phyloP scores from a whole-genome alignment of 2,329 filamentous ascomycete species.

The Talaromyces funiculosus region DNA sequence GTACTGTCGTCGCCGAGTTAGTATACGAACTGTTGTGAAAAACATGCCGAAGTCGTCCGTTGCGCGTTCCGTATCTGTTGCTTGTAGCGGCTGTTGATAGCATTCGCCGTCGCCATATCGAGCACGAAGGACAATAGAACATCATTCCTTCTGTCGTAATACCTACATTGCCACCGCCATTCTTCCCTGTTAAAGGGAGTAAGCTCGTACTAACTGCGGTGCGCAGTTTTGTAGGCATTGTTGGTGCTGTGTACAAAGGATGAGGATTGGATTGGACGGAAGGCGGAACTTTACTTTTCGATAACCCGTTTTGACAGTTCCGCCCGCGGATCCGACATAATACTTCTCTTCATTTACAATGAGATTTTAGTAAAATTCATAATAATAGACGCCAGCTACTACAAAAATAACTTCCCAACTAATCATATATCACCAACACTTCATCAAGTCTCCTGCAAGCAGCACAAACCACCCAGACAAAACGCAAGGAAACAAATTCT shows the following conservation, averaged over 20 bases:
- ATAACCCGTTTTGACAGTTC: not conserved
- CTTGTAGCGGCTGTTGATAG: slow-evolving; percentile 20
- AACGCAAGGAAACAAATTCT: not conserved
- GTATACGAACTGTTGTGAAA: not conserved
- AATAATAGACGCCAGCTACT: not conserved
- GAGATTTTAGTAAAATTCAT: not conserved
- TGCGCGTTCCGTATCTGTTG: slow-evolving; percentile 5
- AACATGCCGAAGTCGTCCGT: not conserved
- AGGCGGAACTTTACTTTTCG: not conserved
- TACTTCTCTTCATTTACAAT: not conserved
- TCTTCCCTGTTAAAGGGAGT: slow-evolving; percentile 21
- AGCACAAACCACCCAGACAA: not conserved
- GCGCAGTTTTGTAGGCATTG: slow-evolving; percentile 38
- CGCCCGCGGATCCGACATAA: not conserved
- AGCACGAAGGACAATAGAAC: slow-evolving; percentile 40
- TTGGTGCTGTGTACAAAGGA: not conserved
- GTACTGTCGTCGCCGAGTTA: slow-evolving; percentile 4
- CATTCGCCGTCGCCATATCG: slow-evolving; percentile 26
- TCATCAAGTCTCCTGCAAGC: not conserved
- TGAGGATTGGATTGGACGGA: not conserved
- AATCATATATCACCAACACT: slow-evolving; percentile 1
- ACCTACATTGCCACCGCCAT: slow-evolving; percentile 14
- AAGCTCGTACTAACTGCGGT: slow-evolving; percentile 32
- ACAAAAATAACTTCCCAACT: not conserved
- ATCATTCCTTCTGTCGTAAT: slow-evolving; percentile 10